These are phyloP conservation scores for Trichomonas gallinae DNA, from an alignment of 208 protist species.

Conservation along the genomic window DNA sequence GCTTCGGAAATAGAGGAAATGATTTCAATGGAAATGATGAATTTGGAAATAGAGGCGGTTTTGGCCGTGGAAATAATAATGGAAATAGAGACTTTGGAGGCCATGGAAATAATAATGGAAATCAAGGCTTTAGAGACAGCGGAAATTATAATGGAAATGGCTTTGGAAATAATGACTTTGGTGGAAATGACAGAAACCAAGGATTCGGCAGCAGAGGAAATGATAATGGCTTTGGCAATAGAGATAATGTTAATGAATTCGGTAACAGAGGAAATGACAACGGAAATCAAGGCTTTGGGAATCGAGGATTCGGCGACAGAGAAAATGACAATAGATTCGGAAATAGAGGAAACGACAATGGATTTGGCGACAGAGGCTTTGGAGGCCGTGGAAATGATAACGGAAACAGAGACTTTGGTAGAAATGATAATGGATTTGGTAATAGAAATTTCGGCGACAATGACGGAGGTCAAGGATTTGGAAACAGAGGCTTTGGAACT, in stretches of 20 bases:
- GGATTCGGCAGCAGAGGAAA: too few relatives aligned
- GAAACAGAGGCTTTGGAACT: not conserved
- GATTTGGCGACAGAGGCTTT: too few relatives aligned
- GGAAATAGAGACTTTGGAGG: not conserved
- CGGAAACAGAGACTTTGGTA: too few relatives aligned
- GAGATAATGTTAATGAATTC: not conserved
- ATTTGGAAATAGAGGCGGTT: not conserved
- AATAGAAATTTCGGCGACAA: not conserved
- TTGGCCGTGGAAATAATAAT: not conserved
- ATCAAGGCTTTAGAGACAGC: not conserved
- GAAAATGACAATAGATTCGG: not conserved
- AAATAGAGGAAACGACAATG: too few relatives aligned
- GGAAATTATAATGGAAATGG: not conserved
- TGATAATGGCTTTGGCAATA: not conserved
- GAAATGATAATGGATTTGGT: not conserved
- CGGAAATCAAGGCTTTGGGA: not conserved
- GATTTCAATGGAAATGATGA: too few relatives aligned
- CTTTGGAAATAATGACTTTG: not conserved
- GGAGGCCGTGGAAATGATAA: too few relatives aligned
- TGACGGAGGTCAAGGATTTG: not conserved
- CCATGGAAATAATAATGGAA: not conserved
- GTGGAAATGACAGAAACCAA: too few relatives aligned
- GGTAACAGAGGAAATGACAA: not conserved
- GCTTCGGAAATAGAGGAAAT: not conserved
- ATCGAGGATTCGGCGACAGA: too few relatives aligned